phyloP scores from a whole-genome alignment of 345 rosid species.

The Tarenaya hassleriana region DNA sequence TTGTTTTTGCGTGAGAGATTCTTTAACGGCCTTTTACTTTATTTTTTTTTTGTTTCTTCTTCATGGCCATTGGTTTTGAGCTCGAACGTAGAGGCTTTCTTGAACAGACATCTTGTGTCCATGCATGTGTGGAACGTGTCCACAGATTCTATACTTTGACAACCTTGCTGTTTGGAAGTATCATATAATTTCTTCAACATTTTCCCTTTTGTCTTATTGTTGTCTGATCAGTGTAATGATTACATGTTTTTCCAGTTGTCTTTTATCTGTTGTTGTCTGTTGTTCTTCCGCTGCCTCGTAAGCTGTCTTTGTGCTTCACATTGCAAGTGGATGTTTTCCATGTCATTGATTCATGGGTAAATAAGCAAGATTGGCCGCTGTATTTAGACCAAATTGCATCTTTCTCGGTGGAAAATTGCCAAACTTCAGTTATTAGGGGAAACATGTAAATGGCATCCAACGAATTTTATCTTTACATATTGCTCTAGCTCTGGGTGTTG shows the following conservation, averaged over 20 bases:
- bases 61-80: slow-evolving; percentile 7
- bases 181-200: too few relatives aligned
- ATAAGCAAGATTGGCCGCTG: too few relatives aligned
- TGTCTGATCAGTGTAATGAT: too few relatives aligned
- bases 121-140: slow-evolving; percentile 30
- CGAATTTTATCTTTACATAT: too few relatives aligned
- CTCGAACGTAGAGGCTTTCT: slow-evolving; percentile 2
- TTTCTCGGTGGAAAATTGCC: too few relatives aligned
- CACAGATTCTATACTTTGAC: slow-evolving; percentile 13
- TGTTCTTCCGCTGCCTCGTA: slow-evolving; percentile 10
- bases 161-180: slow-evolving; percentile 9
- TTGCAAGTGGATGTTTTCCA: slow-evolving; percentile 6
- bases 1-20: slow-evolving; percentile 25
- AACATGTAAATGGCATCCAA: too few relatives aligned
- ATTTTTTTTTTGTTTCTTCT: slow-evolving; percentile 15
- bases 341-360: slow-evolving; percentile 1
- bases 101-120: slow-evolving; percentile 1
- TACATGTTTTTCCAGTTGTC: too few relatives aligned
- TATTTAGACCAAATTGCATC: too few relatives aligned
- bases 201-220: slow-evolving; percentile 14
- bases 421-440: too few relatives aligned
- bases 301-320: slow-evolving; percentile 1
- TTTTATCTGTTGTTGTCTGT: neutral
- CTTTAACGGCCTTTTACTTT: slow-evolving; percentile 12
- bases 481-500: too few relatives aligned